Evolutionary conservation across 176 grass and related monocot genomes (phyloP), one percentile per base, ranked within the genome.

Genomic region (Leersia perrieri): DNA sequence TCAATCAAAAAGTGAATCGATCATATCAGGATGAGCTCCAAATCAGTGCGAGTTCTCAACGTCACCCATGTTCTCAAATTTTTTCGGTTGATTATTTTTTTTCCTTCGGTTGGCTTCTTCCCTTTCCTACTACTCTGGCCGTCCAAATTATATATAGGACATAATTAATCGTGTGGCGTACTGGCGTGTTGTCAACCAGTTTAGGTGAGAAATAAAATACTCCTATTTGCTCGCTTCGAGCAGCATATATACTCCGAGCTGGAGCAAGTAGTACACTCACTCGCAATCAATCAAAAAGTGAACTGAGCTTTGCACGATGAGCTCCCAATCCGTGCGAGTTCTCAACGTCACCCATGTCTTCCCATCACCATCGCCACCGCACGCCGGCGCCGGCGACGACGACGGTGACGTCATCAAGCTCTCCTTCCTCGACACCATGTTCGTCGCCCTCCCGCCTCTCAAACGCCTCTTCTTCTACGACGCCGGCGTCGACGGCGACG

Each of bases 381-480:
- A 51, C 8, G 0, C 26, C 9, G 45, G 2, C 47, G 45, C 15
- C 9, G 30, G 2, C 1, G 73, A 3, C 9, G 30, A 1, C 1
- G 73, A 3, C 1, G 12, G 33, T 11, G 22, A 27, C 44, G 15
- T 3, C 18, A 5, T 70, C 28, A 35, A 63, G 51, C 82, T 78
- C 36, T 84, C 53, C 29, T 68, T 70, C 65, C 16, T 77, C 3
- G 74, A 84, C 35, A 9, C 51, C 22, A 1, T 33, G 0, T 41
- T 70, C 82, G 10, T 77, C 28, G 9, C 30, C 4, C 16, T 51
- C 18, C 16, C 47, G 47, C 47, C 47, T 4, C 47, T 51, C 47
- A 20, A 51, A 22, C 74, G 74, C 1, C 66, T 78, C 7, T 77
- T 84, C 66, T 78, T 85, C 83, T 78, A 78, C 65, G 53, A 85